Conservation (phyloP, 2,329 filamentous ascomycete species). For the Ascocoryne sarcoides region DNA sequence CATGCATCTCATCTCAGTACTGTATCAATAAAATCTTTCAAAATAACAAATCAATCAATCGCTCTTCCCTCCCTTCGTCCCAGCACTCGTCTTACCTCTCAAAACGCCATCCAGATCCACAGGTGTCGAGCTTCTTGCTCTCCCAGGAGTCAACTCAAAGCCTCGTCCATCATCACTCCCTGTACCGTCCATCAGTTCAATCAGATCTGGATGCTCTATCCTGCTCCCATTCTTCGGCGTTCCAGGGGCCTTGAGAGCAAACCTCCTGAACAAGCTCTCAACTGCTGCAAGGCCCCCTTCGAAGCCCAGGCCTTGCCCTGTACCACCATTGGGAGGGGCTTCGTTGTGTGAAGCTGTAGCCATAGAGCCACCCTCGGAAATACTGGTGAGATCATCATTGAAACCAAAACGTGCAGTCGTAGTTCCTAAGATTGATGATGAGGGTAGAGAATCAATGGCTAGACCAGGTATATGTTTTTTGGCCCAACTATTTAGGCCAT, state of each 20-base stretch:
- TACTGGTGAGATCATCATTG: conserved; percentile 30
- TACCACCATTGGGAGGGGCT: conserved; percentile 5
- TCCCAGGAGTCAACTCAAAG: conserved; percentile 22
- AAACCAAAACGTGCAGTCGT: conserved; percentile 51
- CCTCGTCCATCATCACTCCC: conserved; percentile 44
- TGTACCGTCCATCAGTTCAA: conserved; percentile 59
- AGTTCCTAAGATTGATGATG: conserved; percentile 55
- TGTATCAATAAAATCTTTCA: not conserved
- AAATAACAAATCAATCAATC: conserved; percentile 10
- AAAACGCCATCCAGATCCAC: conserved; percentile 10
- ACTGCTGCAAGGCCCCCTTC: conserved; percentile 53
- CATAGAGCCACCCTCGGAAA: conserved; percentile 36
- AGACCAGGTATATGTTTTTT: conserved; percentile 75
- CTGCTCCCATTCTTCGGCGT: conserved; percentile 37
- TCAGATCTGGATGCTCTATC: conserved; percentile 51
- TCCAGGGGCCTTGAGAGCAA: conserved; percentile 55
- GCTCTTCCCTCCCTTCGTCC: conserved; percentile 20
- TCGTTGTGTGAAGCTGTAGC: not conserved
- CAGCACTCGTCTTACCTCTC: conserved; percentile 10
- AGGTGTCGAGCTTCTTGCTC: conserved; percentile 11
- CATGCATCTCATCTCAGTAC: not conserved
- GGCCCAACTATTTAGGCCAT: conserved; percentile 76
- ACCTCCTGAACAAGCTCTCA: conserved; percentile 82
- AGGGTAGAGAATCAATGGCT: conserved; percentile 57
- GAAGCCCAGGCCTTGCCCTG: conserved; percentile 38